These are phyloP conservation scores for Tilletia caries DNA, from an alignment of 1,284 basidiomycete species.

Conservation along the genomic window DNA sequence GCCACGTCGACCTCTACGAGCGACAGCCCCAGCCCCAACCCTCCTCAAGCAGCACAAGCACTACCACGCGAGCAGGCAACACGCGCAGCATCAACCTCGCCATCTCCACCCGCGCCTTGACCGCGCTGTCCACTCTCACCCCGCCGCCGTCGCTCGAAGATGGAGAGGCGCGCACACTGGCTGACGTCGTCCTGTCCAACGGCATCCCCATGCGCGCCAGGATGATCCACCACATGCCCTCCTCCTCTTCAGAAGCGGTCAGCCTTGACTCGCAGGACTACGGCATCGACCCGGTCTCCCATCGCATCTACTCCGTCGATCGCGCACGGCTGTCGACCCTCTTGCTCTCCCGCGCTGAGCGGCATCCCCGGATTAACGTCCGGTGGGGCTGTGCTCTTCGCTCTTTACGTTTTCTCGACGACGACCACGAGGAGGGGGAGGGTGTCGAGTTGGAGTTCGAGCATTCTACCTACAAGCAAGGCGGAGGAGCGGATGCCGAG, in stretches of 20 bases:
- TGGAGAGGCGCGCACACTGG: slow-evolving; percentile 55
- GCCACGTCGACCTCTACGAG: slow-evolving; percentile 86
- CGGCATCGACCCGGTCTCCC: slow-evolving; percentile 78
- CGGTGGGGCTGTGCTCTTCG: slow-evolving; percentile 73
- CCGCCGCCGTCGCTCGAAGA: neutral
- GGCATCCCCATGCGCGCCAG: slow-evolving; percentile 91
- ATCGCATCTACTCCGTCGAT: slow-evolving; percentile 92
- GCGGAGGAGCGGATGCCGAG: neutral
- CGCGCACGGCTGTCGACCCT: slow-evolving; percentile 79
- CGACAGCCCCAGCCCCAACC: slow-evolving; percentile 63
- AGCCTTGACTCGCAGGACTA: slow-evolving; percentile 63
- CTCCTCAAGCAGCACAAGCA: slow-evolving; percentile 21
- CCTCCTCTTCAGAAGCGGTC: neutral
- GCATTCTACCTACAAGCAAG: slow-evolving; percentile 12
- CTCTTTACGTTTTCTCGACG: too few relatives aligned
- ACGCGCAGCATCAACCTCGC: slow-evolving; percentile 89
- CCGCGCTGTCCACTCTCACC: slow-evolving; percentile 62
- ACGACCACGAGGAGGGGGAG: slow-evolving; percentile 62
- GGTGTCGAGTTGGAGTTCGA: slow-evolving; percentile 15
- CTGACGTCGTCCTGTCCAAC: slow-evolving; percentile 70
- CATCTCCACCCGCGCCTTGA: slow-evolving; percentile 85
- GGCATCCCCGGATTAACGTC: slow-evolving; percentile 65
- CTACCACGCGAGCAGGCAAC: neutral
- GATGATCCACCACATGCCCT: slow-evolving; percentile 75
- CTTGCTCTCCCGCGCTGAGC: slow-evolving; percentile 69